These are phyloP conservation scores for Cucumis cinereus DNA, from an alignment of 306 rosid genomes.

Conservation along the genomic window DNA sequence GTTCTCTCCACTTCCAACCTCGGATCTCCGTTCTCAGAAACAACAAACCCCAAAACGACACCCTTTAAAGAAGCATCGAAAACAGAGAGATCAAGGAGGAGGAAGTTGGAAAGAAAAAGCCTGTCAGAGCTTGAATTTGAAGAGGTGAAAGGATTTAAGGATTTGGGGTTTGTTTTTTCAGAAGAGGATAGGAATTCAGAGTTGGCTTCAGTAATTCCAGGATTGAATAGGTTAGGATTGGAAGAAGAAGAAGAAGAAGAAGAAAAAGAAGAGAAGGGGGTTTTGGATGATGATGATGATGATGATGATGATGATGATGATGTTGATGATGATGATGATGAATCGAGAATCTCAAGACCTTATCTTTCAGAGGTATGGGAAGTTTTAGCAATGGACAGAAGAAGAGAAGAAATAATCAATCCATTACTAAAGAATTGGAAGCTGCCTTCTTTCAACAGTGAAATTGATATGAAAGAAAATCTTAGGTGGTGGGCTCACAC, in stretches of 20 bases:
- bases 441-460: conserved; percentile 39
- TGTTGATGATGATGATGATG: conserved; percentile 9
- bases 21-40: conserved; percentile 38
- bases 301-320: conserved; percentile 10
- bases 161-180: conserved; percentile 76
- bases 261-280: background rate
- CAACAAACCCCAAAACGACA: conserved; percentile 8
- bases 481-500: conserved; percentile 77
- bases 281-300: background rate
- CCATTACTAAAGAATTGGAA: conserved; percentile 51
- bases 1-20: conserved; percentile 33
- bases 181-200: conserved; percentile 63
- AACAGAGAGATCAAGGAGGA: conserved; percentile 14
- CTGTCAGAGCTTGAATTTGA: conserved; percentile 70
- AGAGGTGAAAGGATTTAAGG: conserved; percentile 84
- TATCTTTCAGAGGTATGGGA: conserved; percentile 90
- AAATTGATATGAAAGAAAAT: conserved; percentile 51
- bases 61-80: conserved; percentile 14
- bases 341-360: conserved; percentile 42
- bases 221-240: conserved; percentile 55
- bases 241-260: background rate
- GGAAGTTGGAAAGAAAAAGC: conserved; percentile 52
- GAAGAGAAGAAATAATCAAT: conserved; percentile 19
- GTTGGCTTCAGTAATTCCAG: conserved; percentile 76
- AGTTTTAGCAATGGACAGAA: conserved; percentile 27